Conservation (phyloP, 345 rosid species). For the Firmiana major region DNA sequence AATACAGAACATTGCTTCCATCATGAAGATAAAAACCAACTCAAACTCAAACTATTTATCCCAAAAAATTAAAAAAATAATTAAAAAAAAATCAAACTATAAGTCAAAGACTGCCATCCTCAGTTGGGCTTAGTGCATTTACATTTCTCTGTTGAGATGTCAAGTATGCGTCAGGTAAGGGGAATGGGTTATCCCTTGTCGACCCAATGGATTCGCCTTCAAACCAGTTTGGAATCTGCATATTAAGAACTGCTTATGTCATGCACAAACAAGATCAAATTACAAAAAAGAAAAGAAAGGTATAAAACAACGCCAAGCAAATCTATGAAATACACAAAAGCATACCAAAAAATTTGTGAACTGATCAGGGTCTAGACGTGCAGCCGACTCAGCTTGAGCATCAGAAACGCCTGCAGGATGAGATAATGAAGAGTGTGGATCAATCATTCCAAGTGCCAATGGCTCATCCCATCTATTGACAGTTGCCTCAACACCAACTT, state of each 20-base stretch:
- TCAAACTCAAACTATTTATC: background rate
- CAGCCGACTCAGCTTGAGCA: constrained; percentile 85
- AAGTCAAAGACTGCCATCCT: background rate
- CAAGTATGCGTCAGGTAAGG: constrained; percentile 68
- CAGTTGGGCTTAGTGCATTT: constrained; percentile 14
- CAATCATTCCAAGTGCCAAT: constrained; percentile 80
- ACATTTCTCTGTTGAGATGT: constrained; percentile 83
- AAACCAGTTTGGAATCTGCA: constrained; percentile 92
- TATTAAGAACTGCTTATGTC: constrained; percentile 12
- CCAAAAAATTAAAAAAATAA: too few relatives aligned
- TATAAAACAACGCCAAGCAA: background rate
- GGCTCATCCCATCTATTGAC: constrained; percentile 93
- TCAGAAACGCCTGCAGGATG: constrained; percentile 99
- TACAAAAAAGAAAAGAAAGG: background rate
- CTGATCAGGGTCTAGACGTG: constrained; percentile 80
- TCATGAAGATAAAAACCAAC: constrained; percentile 1
- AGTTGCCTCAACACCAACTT: constrained; percentile 72
- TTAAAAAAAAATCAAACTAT: background rate
- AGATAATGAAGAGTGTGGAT: constrained; percentile 91
- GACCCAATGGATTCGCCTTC: constrained; percentile 63
- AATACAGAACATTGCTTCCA: constrained; percentile 1
- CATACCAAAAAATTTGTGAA: constrained; percentile 87
- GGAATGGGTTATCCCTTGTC: constrained; percentile 86
- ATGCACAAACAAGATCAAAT: constrained; percentile 5
- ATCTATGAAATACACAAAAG: background rate